Conservation (phyloP, 768 basidiomycete genomes). For the Gymnopilus junonius region DNA sequence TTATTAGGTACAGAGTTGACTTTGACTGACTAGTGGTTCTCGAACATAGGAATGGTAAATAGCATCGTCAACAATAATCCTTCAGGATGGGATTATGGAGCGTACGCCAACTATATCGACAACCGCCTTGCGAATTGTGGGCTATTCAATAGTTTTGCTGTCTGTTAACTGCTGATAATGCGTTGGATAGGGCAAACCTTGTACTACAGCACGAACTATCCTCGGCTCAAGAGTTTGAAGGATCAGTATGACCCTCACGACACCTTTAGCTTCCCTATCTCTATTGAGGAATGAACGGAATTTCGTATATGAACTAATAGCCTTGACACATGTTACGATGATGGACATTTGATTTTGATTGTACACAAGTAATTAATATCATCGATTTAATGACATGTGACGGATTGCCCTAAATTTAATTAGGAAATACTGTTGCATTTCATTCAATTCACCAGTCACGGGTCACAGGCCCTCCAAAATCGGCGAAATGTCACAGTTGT, state of each 20-base stretch:
- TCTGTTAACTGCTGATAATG: neutral
- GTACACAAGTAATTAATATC: no score
- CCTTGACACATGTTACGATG: neutral
- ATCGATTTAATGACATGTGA: no score
- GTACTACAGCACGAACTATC: slow-evolving; percentile 40
- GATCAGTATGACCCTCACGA: slow-evolving; percentile 31
- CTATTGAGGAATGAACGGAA: slow-evolving; percentile 21
- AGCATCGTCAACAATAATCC: slow-evolving; percentile 38
- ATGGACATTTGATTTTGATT: no score
- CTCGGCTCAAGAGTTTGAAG: slow-evolving; percentile 31
- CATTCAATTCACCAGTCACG: no score
- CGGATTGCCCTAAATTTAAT: no score
- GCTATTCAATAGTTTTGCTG: neutral
- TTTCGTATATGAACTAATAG: neutral
- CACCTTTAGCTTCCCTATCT: slow-evolving; percentile 32
- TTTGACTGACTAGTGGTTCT: no score
- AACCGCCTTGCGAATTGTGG: slow-evolving; percentile 38
- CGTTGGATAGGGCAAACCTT: slow-evolving; percentile 32
- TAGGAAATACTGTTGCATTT: no score
- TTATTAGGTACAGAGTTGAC: neutral
- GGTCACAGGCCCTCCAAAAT: no score
- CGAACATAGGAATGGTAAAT: slow-evolving; percentile 33
- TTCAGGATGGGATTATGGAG: slow-evolving; percentile 38
- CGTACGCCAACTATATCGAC: slow-evolving; percentile 51
- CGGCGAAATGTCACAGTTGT: no score